phyloP scores from a whole-genome alignment of 2,329 filamentous ascomycete genomes.

The Monosporascus sp. region DNA sequence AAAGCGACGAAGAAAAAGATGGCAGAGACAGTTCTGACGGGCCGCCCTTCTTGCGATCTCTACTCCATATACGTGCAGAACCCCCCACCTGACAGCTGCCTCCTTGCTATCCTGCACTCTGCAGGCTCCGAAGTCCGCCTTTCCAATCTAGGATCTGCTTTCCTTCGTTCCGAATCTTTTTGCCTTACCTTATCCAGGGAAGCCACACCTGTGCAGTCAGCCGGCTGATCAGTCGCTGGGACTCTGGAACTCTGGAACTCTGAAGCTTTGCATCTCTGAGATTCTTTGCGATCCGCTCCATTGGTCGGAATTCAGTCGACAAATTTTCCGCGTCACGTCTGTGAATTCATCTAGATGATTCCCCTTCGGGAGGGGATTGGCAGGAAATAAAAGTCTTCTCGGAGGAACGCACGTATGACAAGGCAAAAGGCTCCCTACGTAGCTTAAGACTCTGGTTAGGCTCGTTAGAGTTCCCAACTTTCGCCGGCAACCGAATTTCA shows the following conservation, averaged over 20 bases:
- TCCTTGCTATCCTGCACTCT: background rate
- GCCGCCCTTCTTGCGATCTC: background rate
- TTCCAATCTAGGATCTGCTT: background rate
- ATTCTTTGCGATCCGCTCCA: background rate
- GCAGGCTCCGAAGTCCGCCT: background rate
- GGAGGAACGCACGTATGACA: too few relatives aligned
- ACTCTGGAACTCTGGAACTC: too few relatives aligned
- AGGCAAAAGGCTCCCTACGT: too few relatives aligned
- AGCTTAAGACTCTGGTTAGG: too few relatives aligned
- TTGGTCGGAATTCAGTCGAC: background rate
- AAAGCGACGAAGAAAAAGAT: too few relatives aligned
- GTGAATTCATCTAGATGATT: background rate
- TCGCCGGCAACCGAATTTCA: too few relatives aligned
- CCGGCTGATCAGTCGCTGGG: too few relatives aligned
- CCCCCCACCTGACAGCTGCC: background rate
- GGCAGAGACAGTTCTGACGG: background rate
- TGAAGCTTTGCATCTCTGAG: background rate
- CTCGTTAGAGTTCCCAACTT: too few relatives aligned
- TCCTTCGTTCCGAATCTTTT: background rate
- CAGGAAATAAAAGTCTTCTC: too few relatives aligned
- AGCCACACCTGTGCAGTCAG: too few relatives aligned
- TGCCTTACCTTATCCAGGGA: too few relatives aligned
- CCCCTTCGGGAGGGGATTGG: background rate
- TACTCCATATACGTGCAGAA: background rate
- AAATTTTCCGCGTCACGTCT: background rate